Conservation (phyloP, 345 rosid species). For the Lepidium didymum region DNA sequence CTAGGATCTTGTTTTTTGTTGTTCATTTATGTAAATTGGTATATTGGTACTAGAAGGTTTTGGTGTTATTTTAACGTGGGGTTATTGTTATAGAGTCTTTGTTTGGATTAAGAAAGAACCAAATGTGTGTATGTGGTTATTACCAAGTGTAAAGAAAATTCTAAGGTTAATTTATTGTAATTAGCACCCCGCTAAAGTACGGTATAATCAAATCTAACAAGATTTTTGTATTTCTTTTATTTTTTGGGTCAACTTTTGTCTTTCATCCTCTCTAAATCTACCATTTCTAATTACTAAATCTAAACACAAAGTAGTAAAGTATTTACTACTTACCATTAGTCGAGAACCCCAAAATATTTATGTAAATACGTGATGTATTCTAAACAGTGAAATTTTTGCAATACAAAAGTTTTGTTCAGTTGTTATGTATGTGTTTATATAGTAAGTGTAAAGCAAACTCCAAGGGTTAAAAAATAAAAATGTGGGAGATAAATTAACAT, state of each 20-base stretch:
- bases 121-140: background rate
- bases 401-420: too few species aligned
- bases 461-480: background rate
- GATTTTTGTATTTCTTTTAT: background rate
- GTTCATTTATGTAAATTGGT: conserved; percentile 26
- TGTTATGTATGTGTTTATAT: too few species aligned
- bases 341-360: too few species aligned
- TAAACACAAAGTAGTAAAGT: too few species aligned
- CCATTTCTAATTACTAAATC: too few species aligned
- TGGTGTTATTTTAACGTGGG: background rate
- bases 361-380: too few species aligned
- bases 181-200: background rate
- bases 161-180: background rate
- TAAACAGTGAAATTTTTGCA: too few species aligned
- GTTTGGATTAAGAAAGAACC: background rate
- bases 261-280: background rate
- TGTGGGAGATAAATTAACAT: background rate
- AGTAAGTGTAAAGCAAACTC: too few species aligned
- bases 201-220: background rate
- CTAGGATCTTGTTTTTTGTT: background rate
- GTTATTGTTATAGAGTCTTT: conserved; percentile 16
- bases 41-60: conserved; percentile 26
- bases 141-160: conserved; percentile 3
- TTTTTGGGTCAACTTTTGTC: too few species aligned
- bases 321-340: too few species aligned